phyloP scores from a whole-genome alignment of 73 alveolate genomes.

The Paramecium octaurelia region DNA sequence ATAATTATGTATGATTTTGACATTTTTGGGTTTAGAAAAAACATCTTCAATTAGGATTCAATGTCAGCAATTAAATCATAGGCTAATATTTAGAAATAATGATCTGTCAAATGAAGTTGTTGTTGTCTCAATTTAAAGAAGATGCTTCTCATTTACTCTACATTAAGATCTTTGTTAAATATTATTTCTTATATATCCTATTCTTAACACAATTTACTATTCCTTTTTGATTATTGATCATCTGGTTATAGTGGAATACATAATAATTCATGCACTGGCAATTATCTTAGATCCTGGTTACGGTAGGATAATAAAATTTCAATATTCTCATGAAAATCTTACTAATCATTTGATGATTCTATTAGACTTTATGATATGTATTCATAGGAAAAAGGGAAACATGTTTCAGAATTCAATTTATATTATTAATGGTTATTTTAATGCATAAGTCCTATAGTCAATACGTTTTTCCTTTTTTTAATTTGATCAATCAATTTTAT shows the following conservation, averaged over 20 bases:
- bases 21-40: not conserved
- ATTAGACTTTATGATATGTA: not conserved
- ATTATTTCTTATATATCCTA: not conserved
- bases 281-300: not conserved
- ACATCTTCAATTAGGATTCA: not conserved
- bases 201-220: not conserved
- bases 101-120: not conserved
- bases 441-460: not conserved
- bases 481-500: not conserved
- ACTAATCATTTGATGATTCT: not conserved
- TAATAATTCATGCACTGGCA: not conserved
- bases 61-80: not conserved
- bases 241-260: not conserved
- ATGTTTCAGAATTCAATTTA: not conserved
- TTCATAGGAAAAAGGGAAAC: not conserved
- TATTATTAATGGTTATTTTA: not conserved
- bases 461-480: not conserved
- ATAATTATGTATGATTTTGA: not conserved
- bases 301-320: not conserved
- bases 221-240: not conserved
- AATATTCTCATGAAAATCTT: not conserved
- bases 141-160: not conserved
- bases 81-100: not conserved
- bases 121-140: not conserved
- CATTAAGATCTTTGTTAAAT: not conserved